A percentile compares a stretch with the other conserved stretches of the same genome.
These are phyloP conservation scores for Moesziomyces sp. DNA, from an alignment of 1,284 basidiomycete species.

Conservation along the genomic window DNA sequence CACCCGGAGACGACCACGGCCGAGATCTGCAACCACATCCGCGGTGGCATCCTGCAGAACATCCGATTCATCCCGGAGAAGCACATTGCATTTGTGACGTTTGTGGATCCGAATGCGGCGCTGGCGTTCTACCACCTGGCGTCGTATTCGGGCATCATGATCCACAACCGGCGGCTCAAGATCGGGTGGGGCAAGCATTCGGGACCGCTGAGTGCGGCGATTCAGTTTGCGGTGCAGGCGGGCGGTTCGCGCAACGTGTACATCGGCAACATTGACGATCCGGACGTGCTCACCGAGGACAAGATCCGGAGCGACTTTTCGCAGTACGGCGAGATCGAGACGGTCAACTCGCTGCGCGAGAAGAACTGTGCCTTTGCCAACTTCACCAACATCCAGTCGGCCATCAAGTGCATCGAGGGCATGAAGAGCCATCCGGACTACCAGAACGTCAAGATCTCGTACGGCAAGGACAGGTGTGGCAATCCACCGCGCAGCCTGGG, in stretches of 20 bases:
- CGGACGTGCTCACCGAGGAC: slow-evolving; percentile 58
- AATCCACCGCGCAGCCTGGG: slow-evolving; percentile 57
- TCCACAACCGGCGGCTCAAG: slow-evolving; percentile 65
- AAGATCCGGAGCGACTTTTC: slow-evolving; percentile 64
- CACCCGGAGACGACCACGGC: slow-evolving; percentile 66
- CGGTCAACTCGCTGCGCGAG: slow-evolving; percentile 65
- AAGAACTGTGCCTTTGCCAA: slow-evolving; percentile 68
- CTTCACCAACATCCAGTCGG: slow-evolving; percentile 66
- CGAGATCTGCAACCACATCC: slow-evolving; percentile 68
- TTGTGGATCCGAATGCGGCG: slow-evolving; percentile 64
- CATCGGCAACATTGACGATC: slow-evolving; percentile 66
- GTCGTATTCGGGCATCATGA: slow-evolving; percentile 63
- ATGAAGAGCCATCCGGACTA: slow-evolving; percentile 67
- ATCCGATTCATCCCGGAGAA: slow-evolving; percentile 65
- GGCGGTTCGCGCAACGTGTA: slow-evolving; percentile 67
- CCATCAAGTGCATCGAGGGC: slow-evolving; percentile 67
- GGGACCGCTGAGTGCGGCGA: slow-evolving; percentile 63
- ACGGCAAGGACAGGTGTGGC: slow-evolving; percentile 66
- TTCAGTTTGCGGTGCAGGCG: slow-evolving; percentile 66
- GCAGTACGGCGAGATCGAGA: slow-evolving; percentile 65
- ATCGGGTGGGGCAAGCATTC: slow-evolving; percentile 67
- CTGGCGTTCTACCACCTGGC: slow-evolving; percentile 66
- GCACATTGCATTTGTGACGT: slow-evolving; percentile 67
- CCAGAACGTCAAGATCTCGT: slow-evolving; percentile 61
- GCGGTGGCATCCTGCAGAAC: slow-evolving; percentile 65